Evolutionary conservation across 139 green algal species (phyloP).

Genomic region (Chlorella sp.): DNA sequence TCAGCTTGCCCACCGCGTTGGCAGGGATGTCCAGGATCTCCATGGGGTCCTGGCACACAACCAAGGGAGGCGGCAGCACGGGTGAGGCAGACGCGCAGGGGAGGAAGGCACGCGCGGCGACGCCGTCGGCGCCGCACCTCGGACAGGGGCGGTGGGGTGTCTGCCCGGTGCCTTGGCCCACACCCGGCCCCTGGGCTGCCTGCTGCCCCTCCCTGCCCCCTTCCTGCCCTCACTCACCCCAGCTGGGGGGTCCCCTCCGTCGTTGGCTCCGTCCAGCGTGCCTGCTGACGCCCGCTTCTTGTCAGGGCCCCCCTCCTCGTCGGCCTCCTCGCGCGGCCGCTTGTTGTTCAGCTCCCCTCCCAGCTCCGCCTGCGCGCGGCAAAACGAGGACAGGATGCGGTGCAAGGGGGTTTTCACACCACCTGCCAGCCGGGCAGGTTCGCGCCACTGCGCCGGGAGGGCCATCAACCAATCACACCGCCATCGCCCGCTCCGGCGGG

Average conservation of each 20-base stretch:
- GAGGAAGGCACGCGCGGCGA: background rate
- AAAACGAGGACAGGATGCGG: background rate
- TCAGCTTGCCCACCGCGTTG: conserved; percentile 83
- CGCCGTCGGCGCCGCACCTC: background rate
- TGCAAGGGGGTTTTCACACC: background rate
- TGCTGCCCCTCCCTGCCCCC: background rate
- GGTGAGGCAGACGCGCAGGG: background rate
- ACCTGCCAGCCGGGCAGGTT: background rate
- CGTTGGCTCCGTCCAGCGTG: conserved; percentile 3
- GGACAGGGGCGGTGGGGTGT: background rate
- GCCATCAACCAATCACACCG: background rate
- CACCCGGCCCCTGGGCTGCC: background rate
- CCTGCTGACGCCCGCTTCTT: conserved; percentile 41
- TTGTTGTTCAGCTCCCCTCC: conserved; percentile 44
- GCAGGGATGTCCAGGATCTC: conserved; percentile 48
- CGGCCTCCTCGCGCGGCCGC: conserved; percentile 45
- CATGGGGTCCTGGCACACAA: conserved; percentile 20
- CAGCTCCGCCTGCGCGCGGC: background rate
- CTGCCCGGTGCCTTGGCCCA: too few species aligned
- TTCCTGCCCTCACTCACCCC: background rate
- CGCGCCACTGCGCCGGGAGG: background rate
- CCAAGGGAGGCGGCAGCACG: background rate
- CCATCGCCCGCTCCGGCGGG: background rate
- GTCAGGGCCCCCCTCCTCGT: conserved; percentile 41
- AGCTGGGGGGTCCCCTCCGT: background rate